phyloP scores from a whole-genome alignment of 441 rosid species.

The Bocquillonia castaneifolia region DNA sequence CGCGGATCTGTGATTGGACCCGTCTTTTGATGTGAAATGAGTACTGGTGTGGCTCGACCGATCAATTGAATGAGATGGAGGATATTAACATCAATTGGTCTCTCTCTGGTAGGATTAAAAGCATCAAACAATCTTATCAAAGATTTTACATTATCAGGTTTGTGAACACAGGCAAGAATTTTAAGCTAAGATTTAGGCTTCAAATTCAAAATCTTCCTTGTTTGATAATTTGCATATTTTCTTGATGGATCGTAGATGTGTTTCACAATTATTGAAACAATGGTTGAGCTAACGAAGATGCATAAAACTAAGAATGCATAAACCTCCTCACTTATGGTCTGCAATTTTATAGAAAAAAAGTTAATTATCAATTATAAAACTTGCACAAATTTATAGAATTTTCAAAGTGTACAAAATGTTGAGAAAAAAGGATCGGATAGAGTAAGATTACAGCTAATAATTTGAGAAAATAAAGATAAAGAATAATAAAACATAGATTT shows the following conservation, averaged over 20 bases:
- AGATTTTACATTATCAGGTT: conserved; percentile 34
- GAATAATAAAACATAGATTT: too few species aligned
- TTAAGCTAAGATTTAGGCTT: conserved; percentile 24
- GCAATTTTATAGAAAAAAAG: too few species aligned
- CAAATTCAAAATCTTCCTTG: conserved; percentile 31
- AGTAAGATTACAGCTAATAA: too few species aligned
- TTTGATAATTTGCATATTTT: conserved; percentile 40
- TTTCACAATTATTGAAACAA: too few species aligned
- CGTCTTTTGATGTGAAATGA: conserved; percentile 28
- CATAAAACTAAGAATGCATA: too few species aligned
- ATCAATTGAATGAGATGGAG: conserved; percentile 45
- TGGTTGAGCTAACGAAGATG: too few species aligned
- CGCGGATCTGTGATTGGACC: background rate
- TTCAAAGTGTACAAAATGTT: too few species aligned
- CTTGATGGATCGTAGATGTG: conserved; percentile 48
- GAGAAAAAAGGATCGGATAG: too few species aligned
- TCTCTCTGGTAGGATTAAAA: conserved; percentile 30
- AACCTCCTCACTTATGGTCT: too few species aligned
- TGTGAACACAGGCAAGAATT: conserved; percentile 46
- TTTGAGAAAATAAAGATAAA: too few species aligned
- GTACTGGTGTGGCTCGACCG: conserved; percentile 40
- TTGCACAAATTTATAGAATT: too few species aligned
- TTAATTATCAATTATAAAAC: too few species aligned
- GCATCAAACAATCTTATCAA: conserved; percentile 35
- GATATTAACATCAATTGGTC: conserved; percentile 27